Conservation (phyloP, 2,329 filamentous ascomycete genomes). For the Aspergillus ochraceoroseus region DNA sequence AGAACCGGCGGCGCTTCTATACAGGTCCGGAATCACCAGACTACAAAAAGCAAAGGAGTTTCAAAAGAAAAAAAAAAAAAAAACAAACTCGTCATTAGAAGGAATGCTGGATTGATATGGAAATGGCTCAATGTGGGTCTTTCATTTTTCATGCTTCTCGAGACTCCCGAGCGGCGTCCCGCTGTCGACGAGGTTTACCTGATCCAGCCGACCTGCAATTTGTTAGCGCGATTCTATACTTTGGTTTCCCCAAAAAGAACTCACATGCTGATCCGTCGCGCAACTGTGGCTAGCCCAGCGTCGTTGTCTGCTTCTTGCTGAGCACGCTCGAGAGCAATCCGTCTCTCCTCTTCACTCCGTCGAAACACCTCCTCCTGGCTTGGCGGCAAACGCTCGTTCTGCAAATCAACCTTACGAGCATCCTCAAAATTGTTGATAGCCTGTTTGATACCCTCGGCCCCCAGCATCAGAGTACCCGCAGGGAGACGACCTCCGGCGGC, state of each 20-base stretch:
- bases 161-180: slow-evolving; percentile 28
- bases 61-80: slow-evolving; percentile 2
- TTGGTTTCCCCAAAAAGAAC: slow-evolving; percentile 33
- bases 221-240: slow-evolving; percentile 15
- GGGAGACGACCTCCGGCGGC: slow-evolving; percentile 87
- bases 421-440: slow-evolving; percentile 97
- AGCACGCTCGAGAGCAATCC: slow-evolving; percentile 79
- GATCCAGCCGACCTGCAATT: slow-evolving; percentile 38
- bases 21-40: slow-evolving; percentile 12
- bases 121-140: no score
- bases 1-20: slow-evolving; percentile 10
- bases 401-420: slow-evolving; percentile 89
- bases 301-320: slow-evolving; percentile 88
- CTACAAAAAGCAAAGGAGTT: slow-evolving; percentile 7
- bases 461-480: slow-evolving; percentile 93
- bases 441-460: slow-evolving; percentile 97
- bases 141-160: slow-evolving; percentile 22
- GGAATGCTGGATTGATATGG: slow-evolving; percentile 6
- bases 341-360: slow-evolving; percentile 74
- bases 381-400: slow-evolving; percentile 91
- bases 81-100: slow-evolving; percentile 7
- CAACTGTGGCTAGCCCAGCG: slow-evolving; percentile 76
- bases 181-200: slow-evolving; percentile 33
- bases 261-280: slow-evolving; percentile 93
- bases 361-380: slow-evolving; percentile 85